Percentiles rank a stretch among this genome's conserved stretches.
phyloP scores from a whole-genome alignment of 192 early-diverging fungal species.

The Cladochytrium replicatum region DNA sequence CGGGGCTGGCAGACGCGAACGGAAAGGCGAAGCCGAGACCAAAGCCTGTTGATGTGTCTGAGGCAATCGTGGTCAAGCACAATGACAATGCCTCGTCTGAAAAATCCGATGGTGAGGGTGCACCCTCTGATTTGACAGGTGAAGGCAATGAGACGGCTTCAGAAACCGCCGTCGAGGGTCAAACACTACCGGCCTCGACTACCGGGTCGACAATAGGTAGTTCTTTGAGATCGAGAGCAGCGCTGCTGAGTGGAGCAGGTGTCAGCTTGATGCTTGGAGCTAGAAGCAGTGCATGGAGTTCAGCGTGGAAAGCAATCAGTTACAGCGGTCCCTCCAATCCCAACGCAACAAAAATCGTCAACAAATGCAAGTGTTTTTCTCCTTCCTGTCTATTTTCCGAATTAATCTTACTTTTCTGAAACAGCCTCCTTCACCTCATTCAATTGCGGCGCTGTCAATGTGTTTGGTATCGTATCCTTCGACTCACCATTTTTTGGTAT shows the following conservation, averaged over 20 bases:
- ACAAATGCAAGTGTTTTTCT: too few relatives aligned
- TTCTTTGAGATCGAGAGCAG: neutral
- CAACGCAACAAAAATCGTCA: too few relatives aligned
- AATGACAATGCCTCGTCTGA: conserved; percentile 2
- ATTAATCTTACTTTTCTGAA: too few relatives aligned
- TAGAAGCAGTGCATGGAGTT: neutral
- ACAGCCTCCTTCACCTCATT: too few relatives aligned
- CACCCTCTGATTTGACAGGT: too few relatives aligned
- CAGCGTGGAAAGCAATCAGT: too few relatives aligned
- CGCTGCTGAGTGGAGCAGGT: neutral
- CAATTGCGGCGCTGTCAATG: conserved; percentile 8
- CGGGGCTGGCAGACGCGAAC: neutral
- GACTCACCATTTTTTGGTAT: conserved; percentile 45
- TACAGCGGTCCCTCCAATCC: too few relatives aligned
- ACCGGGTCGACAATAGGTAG: neutral
- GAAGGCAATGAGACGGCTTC: too few relatives aligned
- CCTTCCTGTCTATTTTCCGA: too few relatives aligned
- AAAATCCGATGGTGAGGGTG: too few relatives aligned
- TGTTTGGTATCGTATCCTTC: conserved; percentile 29
- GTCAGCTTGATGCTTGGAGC: neutral
- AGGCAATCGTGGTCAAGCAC: conserved; percentile 1
- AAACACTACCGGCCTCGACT: too few relatives aligned
- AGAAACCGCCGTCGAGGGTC: too few relatives aligned
- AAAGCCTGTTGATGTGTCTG: conserved; percentile 3
- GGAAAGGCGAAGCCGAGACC: neutral